A percentile compares a stretch with the other conserved stretches of the same genome.
Evolutionary conservation across 129 eudicot genomes (phyloP).

Genomic region (Rutidosis leptorrhynchoides): DNA sequence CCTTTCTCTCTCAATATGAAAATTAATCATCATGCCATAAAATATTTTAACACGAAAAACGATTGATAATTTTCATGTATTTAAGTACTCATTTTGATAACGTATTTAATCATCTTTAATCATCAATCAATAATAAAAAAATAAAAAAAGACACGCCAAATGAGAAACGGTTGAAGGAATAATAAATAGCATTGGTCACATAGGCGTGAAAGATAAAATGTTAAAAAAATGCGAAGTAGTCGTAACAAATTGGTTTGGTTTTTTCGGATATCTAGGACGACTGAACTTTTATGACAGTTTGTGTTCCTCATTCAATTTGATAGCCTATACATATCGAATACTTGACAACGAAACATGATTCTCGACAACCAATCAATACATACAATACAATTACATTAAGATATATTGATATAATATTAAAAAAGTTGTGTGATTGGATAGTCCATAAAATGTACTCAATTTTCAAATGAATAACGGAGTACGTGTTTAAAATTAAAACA

Average conservation of each 20-base stretch:
- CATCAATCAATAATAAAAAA: no score
- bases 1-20: no score
- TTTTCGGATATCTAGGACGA: not conserved
- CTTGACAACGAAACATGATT: not conserved
- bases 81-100: not conserved
- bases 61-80: not conserved
- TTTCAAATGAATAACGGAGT: no score
- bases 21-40: not conserved
- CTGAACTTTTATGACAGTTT: not conserved
- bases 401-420: no score
- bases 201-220: not conserved
- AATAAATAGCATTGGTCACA: no score
- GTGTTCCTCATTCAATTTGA: not conserved
- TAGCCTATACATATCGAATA: constrained; percentile 1
- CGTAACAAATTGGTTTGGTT: constrained; percentile 5
- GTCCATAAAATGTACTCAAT: no score
- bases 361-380: no score
- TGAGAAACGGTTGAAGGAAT: not conserved
- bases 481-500: no score
- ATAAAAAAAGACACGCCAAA: not conserved
- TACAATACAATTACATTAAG: no score
- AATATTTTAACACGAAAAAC: not conserved
- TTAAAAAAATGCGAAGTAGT: not conserved
- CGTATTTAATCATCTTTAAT: no score
- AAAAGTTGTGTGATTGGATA: no score